Conservation (phyloP, 2,329 filamentous ascomycete species). For the Penicillium sp. region DNA sequence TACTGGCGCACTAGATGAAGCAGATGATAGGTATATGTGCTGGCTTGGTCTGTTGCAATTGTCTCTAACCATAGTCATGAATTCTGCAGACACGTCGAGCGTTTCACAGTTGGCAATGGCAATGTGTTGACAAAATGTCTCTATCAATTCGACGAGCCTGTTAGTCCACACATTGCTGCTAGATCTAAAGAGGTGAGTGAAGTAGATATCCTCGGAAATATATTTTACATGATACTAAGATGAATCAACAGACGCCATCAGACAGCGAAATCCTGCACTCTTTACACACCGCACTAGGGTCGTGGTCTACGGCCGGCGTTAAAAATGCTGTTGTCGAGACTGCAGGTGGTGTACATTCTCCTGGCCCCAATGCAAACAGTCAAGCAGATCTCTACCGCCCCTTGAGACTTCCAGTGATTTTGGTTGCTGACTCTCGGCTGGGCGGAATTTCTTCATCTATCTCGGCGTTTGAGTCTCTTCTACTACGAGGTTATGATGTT, state of each 20-base stretch:
- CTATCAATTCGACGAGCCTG: constrained; percentile 67
- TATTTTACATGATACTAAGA: neutral
- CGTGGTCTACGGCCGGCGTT: constrained; percentile 31
- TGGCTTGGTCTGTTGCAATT: neutral
- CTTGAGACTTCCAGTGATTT: constrained; percentile 66
- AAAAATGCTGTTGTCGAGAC: constrained; percentile 74
- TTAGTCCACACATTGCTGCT: constrained; percentile 75
- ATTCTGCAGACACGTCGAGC: constrained; percentile 57
- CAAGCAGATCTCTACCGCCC: constrained; percentile 76
- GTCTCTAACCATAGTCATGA: neutral
- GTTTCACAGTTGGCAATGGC: constrained; percentile 48
- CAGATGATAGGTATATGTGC: constrained; percentile 59
- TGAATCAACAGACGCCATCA: constrained; percentile 42
- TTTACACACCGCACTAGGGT: constrained; percentile 44
- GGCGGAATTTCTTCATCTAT: constrained; percentile 80
- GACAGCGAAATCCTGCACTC: constrained; percentile 49
- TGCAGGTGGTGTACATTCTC: constrained; percentile 77
- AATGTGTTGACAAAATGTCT: constrained; percentile 57
- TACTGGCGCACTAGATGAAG: constrained; percentile 65
- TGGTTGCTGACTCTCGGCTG: constrained; percentile 70
- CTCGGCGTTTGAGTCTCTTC: constrained; percentile 72
- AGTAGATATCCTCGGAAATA: constrained; percentile 7
- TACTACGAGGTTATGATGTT: constrained; percentile 74
- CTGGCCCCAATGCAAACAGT: constrained; percentile 68
- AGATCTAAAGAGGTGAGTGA: constrained; percentile 38